Conservation (phyloP, 768 basidiomycete species). For the Mycena albidolilacea region DNA sequence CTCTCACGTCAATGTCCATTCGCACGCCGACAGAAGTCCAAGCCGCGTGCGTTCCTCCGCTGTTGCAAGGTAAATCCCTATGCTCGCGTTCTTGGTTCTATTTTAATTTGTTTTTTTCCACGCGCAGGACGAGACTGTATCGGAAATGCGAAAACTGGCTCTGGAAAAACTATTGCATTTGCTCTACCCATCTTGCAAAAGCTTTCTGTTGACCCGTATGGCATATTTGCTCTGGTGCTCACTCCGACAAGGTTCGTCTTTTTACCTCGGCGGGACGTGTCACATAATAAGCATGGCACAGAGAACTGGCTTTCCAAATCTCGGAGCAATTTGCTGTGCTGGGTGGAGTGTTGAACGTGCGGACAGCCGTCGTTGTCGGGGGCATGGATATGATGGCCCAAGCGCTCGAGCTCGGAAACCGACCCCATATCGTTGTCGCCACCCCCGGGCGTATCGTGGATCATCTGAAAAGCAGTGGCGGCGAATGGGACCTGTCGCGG, state of each 20-base stretch:
- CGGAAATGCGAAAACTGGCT: constrained; percentile 97
- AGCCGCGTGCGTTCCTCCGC: constrained; percentile 88
- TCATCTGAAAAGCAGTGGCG: constrained; percentile 82
- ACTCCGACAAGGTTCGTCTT: constrained; percentile 90
- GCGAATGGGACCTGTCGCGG: constrained; percentile 88
- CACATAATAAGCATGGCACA: constrained; percentile 48
- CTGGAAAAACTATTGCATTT: constrained; percentile 98
- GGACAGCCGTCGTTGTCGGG: constrained; percentile 92
- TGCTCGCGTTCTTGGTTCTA: not conserved
- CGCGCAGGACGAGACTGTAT: constrained; percentile 91
- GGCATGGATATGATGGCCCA: constrained; percentile 99
- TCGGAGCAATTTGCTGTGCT: constrained; percentile 96
- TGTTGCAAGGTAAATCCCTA: constrained; percentile 75
- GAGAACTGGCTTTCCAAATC: constrained; percentile 97
- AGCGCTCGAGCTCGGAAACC: constrained; percentile 85
- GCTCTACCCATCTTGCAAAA: constrained; percentile 95
- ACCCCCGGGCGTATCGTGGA: constrained; percentile 97
- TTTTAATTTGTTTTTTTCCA: not conserved
- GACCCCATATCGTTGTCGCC: constrained; percentile 95
- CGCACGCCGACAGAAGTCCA: constrained; percentile 89
- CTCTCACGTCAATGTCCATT: constrained; percentile 89
- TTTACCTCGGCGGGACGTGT: not conserved
- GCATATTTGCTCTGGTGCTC: constrained; percentile 92
- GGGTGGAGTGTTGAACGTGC: constrained; percentile 84
- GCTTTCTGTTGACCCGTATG: constrained; percentile 91